Base-by-base conservation (phyloP, 1,284 basidiomycete species). In the Singerocomus inundabilis region DNA sequence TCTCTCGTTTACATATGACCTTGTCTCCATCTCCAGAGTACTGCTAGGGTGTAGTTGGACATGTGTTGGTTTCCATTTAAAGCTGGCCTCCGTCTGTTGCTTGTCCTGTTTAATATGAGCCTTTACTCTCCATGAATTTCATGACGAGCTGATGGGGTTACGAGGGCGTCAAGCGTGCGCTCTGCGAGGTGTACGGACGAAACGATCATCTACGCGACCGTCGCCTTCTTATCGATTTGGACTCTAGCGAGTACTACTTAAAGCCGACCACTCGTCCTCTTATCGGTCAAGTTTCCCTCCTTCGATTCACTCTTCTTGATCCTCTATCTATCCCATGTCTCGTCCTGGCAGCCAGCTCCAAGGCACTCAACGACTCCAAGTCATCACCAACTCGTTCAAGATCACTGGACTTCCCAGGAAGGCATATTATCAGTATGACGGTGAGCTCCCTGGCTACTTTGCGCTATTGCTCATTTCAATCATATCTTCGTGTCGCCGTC, bases 361-460 rank as follows among this genome's bases (percentile, higher is more conserved):
- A 12, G 49, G 51, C 25, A 0, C 51, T 4, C 49, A 51, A 2
- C 55, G 50, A 16, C 49, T 59, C 29, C 51, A 47, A 21, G 60
- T 61, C 4, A 7, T 56, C 0, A 58, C 66, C 2, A 57, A 70
- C 18, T 57, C 53, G 0, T 66, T 70, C 45, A 66, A 60, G 32
- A 56, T 66, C 7, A 63, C 53, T 1, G 63, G 62, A 0, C 56
- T 72, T 10, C 70, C 72, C 0, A 56, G 45, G 10, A 63, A 58
- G 6, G 1, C 16, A 0, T 72, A 72, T 9, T 59, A 58, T 36
- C 73, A 74, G 29, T 74, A 76, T 35, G 71, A 76, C 37, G 63
- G 72, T 75, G 50, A 57, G 68, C 29, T 53, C 38, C 34, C 1
- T 39, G 26, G 11, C 47, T 21, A n/a, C 35, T 46, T 44, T 38